These are phyloP conservation scores for Daldinia sp. DNA, from an alignment of 2,329 filamentous ascomycete genomes.

Conservation along the genomic window DNA sequence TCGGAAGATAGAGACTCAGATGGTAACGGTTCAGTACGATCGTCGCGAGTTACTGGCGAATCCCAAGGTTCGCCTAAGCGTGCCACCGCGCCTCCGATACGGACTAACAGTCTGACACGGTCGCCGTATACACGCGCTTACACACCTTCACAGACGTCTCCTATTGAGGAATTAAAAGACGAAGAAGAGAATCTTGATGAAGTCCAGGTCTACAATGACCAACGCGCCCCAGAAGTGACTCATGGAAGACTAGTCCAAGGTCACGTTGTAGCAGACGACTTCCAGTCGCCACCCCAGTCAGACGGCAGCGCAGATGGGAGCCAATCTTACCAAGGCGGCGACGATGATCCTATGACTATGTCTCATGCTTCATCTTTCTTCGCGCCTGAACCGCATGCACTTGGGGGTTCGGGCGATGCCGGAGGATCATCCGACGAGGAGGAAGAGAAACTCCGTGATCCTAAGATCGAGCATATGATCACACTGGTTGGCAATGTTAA, in stretches of 20 bases:
- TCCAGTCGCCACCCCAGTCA: slow-evolving; percentile 69
- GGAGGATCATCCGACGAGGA: slow-evolving; percentile 89
- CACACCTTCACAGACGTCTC: slow-evolving; percentile 48
- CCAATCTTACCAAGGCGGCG: slow-evolving; percentile 53
- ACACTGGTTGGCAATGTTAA: slow-evolving; percentile 96
- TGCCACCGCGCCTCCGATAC: slow-evolving; percentile 45
- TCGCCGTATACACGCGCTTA: slow-evolving; percentile 44
- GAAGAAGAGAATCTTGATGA: slow-evolving; percentile 51
- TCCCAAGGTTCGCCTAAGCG: slow-evolving; percentile 55
- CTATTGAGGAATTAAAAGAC: slow-evolving; percentile 48
- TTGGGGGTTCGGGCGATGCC: slow-evolving; percentile 86
- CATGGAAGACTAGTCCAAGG: slow-evolving; percentile 91
- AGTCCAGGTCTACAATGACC: slow-evolving; percentile 71
- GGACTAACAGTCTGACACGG: slow-evolving; percentile 43
- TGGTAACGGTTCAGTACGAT: slow-evolving; percentile 40
- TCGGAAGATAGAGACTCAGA: slow-evolving; percentile 43
- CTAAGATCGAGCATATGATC: slow-evolving; percentile 89
- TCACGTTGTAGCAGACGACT: slow-evolving; percentile 94
- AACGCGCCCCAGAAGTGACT: slow-evolving; percentile 86
- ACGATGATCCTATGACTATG: slow-evolving; percentile 84
- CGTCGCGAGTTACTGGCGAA: slow-evolving; percentile 49
- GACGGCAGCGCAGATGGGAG: slow-evolving; percentile 69
- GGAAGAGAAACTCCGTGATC: slow-evolving; percentile 84
- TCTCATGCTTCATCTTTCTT: slow-evolving; percentile 84
- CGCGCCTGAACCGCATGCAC: slow-evolving; percentile 71